A percentile compares a stretch with the other conserved stretches of the same genome.
phyloP scores from a whole-genome alignment of 495 filamentous ascomycete genomes.

The Neurospora sp. region DNA sequence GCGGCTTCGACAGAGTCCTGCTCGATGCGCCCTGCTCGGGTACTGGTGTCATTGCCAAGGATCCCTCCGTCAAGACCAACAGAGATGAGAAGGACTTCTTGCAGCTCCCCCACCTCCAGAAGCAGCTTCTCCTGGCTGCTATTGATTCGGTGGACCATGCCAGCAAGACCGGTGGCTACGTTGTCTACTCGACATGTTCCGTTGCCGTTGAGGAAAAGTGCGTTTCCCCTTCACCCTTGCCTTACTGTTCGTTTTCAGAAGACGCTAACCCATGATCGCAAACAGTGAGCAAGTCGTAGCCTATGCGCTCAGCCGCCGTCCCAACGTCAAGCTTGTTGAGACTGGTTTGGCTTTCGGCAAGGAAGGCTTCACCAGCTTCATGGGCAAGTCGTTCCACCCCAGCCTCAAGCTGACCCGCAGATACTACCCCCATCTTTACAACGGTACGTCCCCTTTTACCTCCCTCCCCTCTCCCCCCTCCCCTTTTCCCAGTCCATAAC shows the following conservation, averaged over 20 bases:
- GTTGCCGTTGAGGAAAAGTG: constrained; percentile 26
- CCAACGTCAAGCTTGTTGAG: constrained; percentile 88
- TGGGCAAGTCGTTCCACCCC: constrained; percentile 80
- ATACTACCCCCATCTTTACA: constrained; percentile 91
- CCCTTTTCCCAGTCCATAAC: background rate
- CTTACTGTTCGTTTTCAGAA: constrained; percentile 29
- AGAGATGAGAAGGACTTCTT: constrained; percentile 93
- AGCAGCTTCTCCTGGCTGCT: constrained; percentile 82
- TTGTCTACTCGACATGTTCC: constrained; percentile 84
- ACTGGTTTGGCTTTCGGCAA: constrained; percentile 89
- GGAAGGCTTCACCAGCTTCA: constrained; percentile 78
- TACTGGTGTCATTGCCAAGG: constrained; percentile 83
- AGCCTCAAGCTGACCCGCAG: constrained; percentile 77
- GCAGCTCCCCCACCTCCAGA: constrained; percentile 82
- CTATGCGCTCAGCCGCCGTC: constrained; percentile 80
- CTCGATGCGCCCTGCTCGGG: constrained; percentile 38
- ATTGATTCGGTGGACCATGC: constrained; percentile 76
- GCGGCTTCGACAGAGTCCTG: constrained; percentile 67
- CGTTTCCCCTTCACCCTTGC: constrained; percentile 3
- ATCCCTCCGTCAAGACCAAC: constrained; percentile 91
- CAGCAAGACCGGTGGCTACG: constrained; percentile 75
- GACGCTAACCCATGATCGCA: constrained; percentile 73
- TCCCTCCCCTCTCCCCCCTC: background rate
- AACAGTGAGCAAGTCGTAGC: constrained; percentile 91
- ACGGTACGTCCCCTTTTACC: constrained; percentile 22